Percentiles rank a stretch among this genome's conserved stretches.
phyloP scores from a whole-genome alignment of 768 basidiomycete genomes.

The Tylopilus subfusipes region DNA sequence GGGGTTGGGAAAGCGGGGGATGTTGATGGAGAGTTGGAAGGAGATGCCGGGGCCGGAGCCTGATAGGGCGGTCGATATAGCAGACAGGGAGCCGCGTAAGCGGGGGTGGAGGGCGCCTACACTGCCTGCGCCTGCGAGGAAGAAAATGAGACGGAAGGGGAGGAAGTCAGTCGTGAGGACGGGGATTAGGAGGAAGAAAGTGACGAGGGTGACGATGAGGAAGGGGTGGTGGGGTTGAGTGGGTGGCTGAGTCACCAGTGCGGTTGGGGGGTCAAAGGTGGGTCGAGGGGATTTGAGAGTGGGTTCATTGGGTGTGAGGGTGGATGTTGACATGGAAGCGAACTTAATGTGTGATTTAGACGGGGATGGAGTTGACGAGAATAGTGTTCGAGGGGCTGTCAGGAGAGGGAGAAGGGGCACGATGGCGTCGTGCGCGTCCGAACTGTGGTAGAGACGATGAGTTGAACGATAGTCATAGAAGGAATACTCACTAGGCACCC shows the following conservation, averaged over 20 bases:
- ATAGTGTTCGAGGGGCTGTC: constrained; percentile 47
- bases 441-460: constrained; percentile 35
- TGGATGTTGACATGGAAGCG: constrained; percentile 9
- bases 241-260: not conserved
- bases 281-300: constrained; percentile 1
- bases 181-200: constrained; percentile 42
- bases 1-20: constrained; percentile 7
- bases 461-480: not conserved
- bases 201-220: constrained; percentile 37
- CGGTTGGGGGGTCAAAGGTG: not conserved
- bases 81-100: not conserved
- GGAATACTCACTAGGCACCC: constrained; percentile 64
- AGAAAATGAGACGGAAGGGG: constrained; percentile 45
- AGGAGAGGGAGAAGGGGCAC: constrained; percentile 42
- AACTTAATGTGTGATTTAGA: constrained; percentile 42
- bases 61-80: constrained; percentile 1
- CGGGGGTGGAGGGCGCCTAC: constrained; percentile 15
- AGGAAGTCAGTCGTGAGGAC: constrained; percentile 39
- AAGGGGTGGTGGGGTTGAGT: constrained; percentile 31
- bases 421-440: constrained; percentile 56
- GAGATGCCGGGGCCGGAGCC: constrained; percentile 19
- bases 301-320: constrained; percentile 13
- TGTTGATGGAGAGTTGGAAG: constrained; percentile 5
- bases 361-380: constrained; percentile 50
- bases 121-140: constrained; percentile 27